Percentiles rank a stretch among this genome's conserved stretches.
Conservation (phyloP, 805 yeast species). For the Cyberlindnera mycetangii region DNA sequence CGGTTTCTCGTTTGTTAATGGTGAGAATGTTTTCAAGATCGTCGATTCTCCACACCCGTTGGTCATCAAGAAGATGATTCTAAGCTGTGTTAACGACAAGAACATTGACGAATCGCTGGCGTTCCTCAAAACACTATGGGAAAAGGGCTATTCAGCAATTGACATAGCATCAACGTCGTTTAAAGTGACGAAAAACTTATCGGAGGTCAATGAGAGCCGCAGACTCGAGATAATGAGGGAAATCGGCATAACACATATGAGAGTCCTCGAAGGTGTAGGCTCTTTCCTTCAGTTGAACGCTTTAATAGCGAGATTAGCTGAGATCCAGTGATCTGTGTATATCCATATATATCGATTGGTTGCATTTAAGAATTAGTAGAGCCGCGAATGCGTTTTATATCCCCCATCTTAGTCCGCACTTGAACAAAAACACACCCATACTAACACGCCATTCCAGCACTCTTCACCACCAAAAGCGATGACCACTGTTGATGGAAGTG, state of each 20-base stretch:
- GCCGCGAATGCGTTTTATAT: background rate
- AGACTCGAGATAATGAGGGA: conserved; percentile 78
- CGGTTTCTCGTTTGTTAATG: conserved; percentile 89
- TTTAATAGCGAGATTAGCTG: conserved; percentile 56
- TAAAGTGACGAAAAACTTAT: conserved; percentile 77
- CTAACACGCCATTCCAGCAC: background rate
- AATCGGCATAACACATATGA: conserved; percentile 89
- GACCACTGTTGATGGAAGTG: background rate
- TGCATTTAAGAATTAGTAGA: background rate
- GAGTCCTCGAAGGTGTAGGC: conserved; percentile 90
- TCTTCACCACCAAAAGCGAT: background rate
- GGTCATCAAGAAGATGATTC: conserved; percentile 67
- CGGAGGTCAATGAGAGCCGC: conserved; percentile 61
- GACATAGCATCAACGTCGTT: conserved; percentile 91
- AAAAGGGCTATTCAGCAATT: conserved; percentile 87
- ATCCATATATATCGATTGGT: background rate
- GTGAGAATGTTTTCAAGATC: conserved; percentile 88
- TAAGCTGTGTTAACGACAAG: conserved; percentile 38
- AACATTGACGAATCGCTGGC: conserved; percentile 65
- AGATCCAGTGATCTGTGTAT: background rate
- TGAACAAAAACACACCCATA: background rate
- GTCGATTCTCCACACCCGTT: conserved; percentile 97
- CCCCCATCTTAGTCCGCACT: background rate
- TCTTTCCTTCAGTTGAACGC: conserved; percentile 85
- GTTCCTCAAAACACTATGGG: conserved; percentile 71